Conservation (phyloP, 2,329 filamentous ascomycete genomes). For the Ploettnerulaceae sp. region DNA sequence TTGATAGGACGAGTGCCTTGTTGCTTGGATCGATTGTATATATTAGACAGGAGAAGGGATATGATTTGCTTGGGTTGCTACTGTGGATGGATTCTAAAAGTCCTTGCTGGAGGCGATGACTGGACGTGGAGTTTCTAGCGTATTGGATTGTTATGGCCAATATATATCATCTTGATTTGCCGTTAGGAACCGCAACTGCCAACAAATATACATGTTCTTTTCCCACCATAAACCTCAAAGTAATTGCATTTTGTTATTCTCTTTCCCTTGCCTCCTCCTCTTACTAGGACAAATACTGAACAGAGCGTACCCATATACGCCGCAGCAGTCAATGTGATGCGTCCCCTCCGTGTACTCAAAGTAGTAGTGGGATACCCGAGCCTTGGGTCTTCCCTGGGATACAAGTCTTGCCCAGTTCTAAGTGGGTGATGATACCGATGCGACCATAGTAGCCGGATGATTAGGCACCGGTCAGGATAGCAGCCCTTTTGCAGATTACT, state of each 20-base stretch:
- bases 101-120: too few species aligned
- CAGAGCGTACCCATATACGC: background rate
- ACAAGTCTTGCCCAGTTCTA: slow-evolving; percentile 21
- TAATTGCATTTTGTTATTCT: background rate
- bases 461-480: background rate
- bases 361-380: slow-evolving; percentile 4
- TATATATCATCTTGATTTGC: too few species aligned
- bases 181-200: too few species aligned
- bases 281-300: background rate
- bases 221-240: too few species aligned
- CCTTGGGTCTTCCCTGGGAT: slow-evolving; percentile 21
- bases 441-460: slow-evolving; percentile 14
- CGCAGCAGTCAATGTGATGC: slow-evolving; percentile 8
- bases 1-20: too few species aligned
- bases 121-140: too few species aligned
- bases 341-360: background rate
- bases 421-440: slow-evolving; percentile 7
- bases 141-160: too few species aligned
- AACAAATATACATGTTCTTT: too few species aligned
- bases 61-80: too few species aligned
- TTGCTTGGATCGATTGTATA: too few species aligned
- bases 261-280: background rate
- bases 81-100: too few species aligned
- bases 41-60: too few species aligned
- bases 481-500: slow-evolving; percentile 14